Percentiles rank a stretch among this genome's conserved stretches.
These are phyloP conservation scores for Letharia columbiana DNA, from an alignment of 495 filamentous ascomycete species.

Conservation along the genomic window DNA sequence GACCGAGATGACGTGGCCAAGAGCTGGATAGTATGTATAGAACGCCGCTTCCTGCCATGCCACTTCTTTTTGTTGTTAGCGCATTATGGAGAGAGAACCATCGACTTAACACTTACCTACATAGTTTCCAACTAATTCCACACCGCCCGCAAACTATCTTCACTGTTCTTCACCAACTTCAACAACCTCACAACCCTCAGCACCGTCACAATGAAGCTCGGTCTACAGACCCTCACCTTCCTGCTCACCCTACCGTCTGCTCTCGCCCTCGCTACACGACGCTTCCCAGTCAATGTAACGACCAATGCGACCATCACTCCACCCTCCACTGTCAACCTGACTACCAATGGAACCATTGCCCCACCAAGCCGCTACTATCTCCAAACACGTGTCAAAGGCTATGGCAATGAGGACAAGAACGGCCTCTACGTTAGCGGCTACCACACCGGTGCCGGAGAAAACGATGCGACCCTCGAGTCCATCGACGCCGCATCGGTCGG, in stretches of 20 bases:
- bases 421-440: constrained; percentile 40
- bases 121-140: not conserved
- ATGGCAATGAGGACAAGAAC: constrained; percentile 26
- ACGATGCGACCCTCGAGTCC: constrained; percentile 37
- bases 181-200: not conserved
- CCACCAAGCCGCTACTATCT: constrained; percentile 34
- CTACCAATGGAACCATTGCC: constrained; percentile 20
- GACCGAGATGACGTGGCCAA: not conserved
- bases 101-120: not conserved
- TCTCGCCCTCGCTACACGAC: not conserved
- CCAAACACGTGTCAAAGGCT: constrained; percentile 31
- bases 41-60: not conserved
- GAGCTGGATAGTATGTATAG: not conserved
- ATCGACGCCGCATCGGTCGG: constrained; percentile 27
- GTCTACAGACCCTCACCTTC: not conserved
- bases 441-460: constrained; percentile 42
- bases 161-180: not conserved
- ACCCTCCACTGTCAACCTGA: not conserved
- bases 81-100: not conserved
- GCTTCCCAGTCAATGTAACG: not conserved
- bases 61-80: not conserved
- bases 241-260: not conserved
- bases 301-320: not conserved
- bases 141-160: not conserved
- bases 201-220: not conserved